A percentile compares a stretch with the other conserved stretches of the same genome.
These are phyloP conservation scores for Fusarium piperis DNA, from an alignment of 2,329 filamentous ascomycete genomes.

Conservation along the genomic window DNA sequence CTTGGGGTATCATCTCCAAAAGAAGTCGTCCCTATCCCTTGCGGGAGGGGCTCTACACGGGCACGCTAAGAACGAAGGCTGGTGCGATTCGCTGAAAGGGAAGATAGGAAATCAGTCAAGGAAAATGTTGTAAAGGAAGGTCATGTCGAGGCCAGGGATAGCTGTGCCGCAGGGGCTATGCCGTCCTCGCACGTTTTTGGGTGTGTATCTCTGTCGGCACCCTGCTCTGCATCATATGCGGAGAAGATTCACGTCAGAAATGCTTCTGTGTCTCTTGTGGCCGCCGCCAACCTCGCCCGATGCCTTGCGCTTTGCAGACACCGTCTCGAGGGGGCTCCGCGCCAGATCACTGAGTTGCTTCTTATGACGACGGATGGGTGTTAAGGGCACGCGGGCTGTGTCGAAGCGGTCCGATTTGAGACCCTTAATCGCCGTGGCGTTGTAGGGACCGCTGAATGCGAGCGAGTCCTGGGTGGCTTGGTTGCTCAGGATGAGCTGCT, in stretches of 20 bases:
- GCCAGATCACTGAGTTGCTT: constrained; percentile 54
- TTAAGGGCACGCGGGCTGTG: constrained; percentile 74
- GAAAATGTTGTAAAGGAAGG: constrained; percentile 30
- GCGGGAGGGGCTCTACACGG: constrained; percentile 30
- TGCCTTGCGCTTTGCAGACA: constrained; percentile 66
- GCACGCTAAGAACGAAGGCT: constrained; percentile 35
- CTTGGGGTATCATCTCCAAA: constrained; percentile 37
- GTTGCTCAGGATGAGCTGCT: constrained; percentile 68
- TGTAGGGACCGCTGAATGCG: constrained; percentile 68
- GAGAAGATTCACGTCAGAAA: constrained; percentile 64
- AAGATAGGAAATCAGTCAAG: constrained; percentile 19
- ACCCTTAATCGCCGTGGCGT: constrained; percentile 68
- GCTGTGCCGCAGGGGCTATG: constrained; percentile 46
- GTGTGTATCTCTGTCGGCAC: constrained; percentile 11
- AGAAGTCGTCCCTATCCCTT: constrained; percentile 29
- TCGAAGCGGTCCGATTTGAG: constrained; percentile 73
- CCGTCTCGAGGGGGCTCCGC: constrained; percentile 60
- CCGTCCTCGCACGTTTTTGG: constrained; percentile 58
- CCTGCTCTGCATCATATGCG: constrained; percentile 50
- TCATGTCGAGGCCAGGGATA: constrained; percentile 56
- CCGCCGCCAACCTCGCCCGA: constrained; percentile 52
- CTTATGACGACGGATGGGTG: constrained; percentile 70
- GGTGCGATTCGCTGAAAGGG: constrained; percentile 24
- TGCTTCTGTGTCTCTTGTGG: constrained; percentile 68
- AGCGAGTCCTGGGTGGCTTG: constrained; percentile 71